These are phyloP conservation scores for Murraya paniculata DNA, from an alignment of 345 rosid species.

Conservation along the genomic window DNA sequence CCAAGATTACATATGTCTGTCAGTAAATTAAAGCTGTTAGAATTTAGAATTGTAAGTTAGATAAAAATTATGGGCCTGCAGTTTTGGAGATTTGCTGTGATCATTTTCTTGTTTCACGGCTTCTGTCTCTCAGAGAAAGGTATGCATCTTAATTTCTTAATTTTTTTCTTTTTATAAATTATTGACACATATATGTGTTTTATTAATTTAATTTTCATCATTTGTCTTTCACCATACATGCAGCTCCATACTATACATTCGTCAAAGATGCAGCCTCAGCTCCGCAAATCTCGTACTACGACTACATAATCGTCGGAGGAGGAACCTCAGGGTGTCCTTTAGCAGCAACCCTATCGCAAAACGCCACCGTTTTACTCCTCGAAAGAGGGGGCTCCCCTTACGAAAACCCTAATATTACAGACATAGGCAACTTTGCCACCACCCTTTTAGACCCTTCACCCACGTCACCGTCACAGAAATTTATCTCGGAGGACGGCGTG, in stretches of 20 bases:
- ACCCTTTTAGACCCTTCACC: slow-evolving; percentile 48
- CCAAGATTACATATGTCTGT: neutral
- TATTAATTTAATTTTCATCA: neutral
- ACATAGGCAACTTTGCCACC: slow-evolving; percentile 38
- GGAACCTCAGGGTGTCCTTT: slow-evolving; percentile 86
- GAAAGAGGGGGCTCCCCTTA: slow-evolving; percentile 85
- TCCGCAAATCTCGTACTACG: slow-evolving; percentile 41
- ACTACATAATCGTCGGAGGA: slow-evolving; percentile 81
- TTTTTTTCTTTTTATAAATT: too few species aligned
- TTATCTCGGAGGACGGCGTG: slow-evolving; percentile 78
- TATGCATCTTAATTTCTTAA: slow-evolving; percentile 3
- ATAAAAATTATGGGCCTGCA: slow-evolving; percentile 13
- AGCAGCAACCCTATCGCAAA: slow-evolving; percentile 70
- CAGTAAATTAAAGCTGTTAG: neutral
- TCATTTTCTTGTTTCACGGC: slow-evolving; percentile 27
- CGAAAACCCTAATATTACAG: slow-evolving; percentile 38
- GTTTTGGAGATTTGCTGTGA: slow-evolving; percentile 7
- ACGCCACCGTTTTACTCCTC: slow-evolving; percentile 60
- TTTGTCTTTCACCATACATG: neutral
- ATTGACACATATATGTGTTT: too few species aligned
- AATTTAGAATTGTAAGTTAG: neutral
- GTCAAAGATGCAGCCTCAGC: slow-evolving; percentile 59
- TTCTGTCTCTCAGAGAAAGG: slow-evolving; percentile 45
- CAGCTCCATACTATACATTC: slow-evolving; percentile 58
- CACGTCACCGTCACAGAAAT: slow-evolving; percentile 54